Conservation (phyloP, 78 protist genomes). For the Diacronema lutheri region DNA sequence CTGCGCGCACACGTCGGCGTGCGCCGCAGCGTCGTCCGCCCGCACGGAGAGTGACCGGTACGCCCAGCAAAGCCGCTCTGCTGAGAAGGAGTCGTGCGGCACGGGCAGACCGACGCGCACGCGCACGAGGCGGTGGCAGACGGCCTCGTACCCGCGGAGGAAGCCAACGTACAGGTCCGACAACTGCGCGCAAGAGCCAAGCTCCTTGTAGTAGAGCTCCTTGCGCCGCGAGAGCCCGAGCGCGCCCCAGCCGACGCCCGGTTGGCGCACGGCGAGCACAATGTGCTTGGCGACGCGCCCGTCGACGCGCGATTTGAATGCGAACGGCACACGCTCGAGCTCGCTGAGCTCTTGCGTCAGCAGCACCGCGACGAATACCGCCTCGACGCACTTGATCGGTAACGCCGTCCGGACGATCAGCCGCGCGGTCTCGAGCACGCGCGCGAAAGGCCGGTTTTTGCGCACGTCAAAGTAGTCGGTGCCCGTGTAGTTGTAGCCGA, state of each 20-base stretch:
- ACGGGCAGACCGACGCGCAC: too few species aligned
- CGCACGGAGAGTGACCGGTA: too few species aligned
- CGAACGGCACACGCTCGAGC: slow-evolving; percentile 38
- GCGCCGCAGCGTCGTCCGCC: too few species aligned
- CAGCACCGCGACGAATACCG: slow-evolving; percentile 20
- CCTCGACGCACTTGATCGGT: slow-evolving; percentile 54
- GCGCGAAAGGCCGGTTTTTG: slow-evolving; percentile 11
- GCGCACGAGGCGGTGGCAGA: too few species aligned
- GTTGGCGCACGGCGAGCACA: slow-evolving; percentile 42
- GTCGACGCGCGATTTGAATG: slow-evolving; percentile 10
- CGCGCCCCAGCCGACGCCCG: slow-evolving; percentile 27
- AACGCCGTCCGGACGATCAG: slow-evolving; percentile 20
- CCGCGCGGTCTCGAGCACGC: slow-evolving; percentile 21
- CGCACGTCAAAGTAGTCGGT: slow-evolving; percentile 19
- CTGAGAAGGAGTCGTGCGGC: too few species aligned
- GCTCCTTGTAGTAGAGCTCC: slow-evolving; percentile 35
- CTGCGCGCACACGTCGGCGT: too few species aligned
- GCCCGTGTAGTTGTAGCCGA: slow-evolving; percentile 43
- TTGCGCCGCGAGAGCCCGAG: slow-evolving; percentile 32
- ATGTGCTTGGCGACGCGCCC: slow-evolving; percentile 45
- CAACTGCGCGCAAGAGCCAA: background rate
- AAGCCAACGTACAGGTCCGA: background rate
- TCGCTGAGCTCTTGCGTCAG: slow-evolving; percentile 23
- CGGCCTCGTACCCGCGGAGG: background rate
- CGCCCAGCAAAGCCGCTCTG: too few species aligned